These are phyloP conservation scores for Citropsis articulata DNA, from an alignment of 345 rosid species.

Conservation along the genomic window DNA sequence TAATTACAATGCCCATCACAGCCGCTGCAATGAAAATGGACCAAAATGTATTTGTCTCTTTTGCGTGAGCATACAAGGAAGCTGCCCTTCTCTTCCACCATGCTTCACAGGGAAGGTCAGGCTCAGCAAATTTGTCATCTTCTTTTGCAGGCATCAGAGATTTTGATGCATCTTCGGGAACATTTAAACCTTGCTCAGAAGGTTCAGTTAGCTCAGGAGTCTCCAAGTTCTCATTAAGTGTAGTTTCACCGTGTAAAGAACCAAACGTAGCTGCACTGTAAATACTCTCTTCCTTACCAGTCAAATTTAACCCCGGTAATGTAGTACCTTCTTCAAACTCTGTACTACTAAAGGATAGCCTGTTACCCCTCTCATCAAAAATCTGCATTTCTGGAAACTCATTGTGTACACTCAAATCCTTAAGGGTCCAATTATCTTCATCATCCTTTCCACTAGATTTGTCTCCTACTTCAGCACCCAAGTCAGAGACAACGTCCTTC, in stretches of 20 bases:
- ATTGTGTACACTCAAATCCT: constrained; percentile 51
- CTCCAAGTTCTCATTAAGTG: constrained; percentile 34
- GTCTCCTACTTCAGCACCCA: constrained; percentile 34
- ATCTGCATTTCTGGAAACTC: constrained; percentile 50
- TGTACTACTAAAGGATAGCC: constrained; percentile 21
- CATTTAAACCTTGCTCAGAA: constrained; percentile 28
- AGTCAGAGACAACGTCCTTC: constrained; percentile 37
- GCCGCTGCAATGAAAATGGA: constrained; percentile 92
- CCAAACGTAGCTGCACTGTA: constrained; percentile 42
- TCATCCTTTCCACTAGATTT: constrained; percentile 54
- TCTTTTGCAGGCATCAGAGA: constrained; percentile 37
- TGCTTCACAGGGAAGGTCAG: constrained; percentile 70
- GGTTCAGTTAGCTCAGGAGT: constrained; percentile 37
- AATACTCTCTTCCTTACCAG: constrained; percentile 45
- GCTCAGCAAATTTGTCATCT: constrained; percentile 38
- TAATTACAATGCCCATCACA: constrained; percentile 85
- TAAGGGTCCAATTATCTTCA: constrained; percentile 48
- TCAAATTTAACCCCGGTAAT: constrained; percentile 32
- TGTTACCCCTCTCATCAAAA: constrained; percentile 41
- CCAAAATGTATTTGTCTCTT: constrained; percentile 89
- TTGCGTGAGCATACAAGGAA: constrained; percentile 66
- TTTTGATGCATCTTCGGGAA: constrained; percentile 34
- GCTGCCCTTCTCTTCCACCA: constrained; percentile 97
- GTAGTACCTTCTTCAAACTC: constrained; percentile 42
- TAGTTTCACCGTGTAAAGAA: constrained; percentile 52